These are phyloP conservation scores for Ottelia alismoides DNA, from an alignment of 106 monocot species.

Conservation along the genomic window DNA sequence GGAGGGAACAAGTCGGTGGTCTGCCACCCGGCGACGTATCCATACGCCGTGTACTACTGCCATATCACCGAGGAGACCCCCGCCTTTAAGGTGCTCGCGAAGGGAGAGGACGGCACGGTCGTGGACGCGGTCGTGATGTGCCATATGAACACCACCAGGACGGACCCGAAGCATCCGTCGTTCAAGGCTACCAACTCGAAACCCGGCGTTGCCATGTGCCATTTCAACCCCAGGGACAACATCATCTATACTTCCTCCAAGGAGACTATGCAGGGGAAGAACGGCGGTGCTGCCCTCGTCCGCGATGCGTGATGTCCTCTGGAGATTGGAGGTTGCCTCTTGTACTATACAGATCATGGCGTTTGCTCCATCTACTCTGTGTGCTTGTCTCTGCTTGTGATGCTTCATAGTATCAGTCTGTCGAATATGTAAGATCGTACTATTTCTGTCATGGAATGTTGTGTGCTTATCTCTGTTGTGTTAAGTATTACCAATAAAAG, in stretches of 20 bases:
- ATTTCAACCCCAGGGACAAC: conserved; percentile 32
- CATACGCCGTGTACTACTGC: conserved; percentile 59
- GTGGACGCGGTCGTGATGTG: conserved; percentile 51
- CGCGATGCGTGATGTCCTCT: too few species aligned
- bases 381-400: too few species aligned
- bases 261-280: too few species aligned
- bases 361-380: too few species aligned
- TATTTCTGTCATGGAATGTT: too few species aligned
- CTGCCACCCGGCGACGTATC: conserved; percentile 42
- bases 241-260: conserved; percentile 41
- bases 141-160: conserved; percentile 24
- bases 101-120: conserved; percentile 23
- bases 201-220: conserved; percentile 50
- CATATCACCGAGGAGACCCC: conserved; percentile 18
- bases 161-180: conserved; percentile 31
- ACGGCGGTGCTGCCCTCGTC: too few species aligned
- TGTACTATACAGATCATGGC: too few species aligned
- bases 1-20: conserved; percentile 27
- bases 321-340: too few species aligned
- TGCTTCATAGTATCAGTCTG: too few species aligned
- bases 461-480: too few species aligned
- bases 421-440: too few species aligned
- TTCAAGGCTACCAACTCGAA: conserved; percentile 38
- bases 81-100: conserved; percentile 27
- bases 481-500: too few species aligned